Conservation (phyloP, 2,329 filamentous ascomycete genomes). For the Lachnellula hyalina region DNA sequence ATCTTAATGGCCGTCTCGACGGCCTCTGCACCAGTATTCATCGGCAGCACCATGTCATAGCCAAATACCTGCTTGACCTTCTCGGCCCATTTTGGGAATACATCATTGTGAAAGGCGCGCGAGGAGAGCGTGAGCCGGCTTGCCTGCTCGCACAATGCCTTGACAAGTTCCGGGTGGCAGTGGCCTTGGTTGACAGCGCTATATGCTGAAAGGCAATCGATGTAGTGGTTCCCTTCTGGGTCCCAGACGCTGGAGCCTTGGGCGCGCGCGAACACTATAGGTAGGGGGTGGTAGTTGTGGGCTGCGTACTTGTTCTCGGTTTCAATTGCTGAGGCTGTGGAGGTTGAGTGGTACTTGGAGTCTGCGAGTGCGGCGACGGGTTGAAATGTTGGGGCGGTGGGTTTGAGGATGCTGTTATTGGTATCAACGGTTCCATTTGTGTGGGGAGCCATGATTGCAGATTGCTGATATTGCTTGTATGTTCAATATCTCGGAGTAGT, state of each 20-base stretch:
- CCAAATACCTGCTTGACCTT: constrained; percentile 85
- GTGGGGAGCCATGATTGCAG: constrained; percentile 51
- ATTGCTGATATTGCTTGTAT: background rate
- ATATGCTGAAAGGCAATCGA: constrained; percentile 97
- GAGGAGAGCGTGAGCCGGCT: constrained; percentile 86
- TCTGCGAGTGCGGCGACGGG: constrained; percentile 23
- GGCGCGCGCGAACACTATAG: constrained; percentile 85
- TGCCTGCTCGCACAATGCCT: constrained; percentile 84
- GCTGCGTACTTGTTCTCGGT: constrained; percentile 81
- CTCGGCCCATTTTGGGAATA: constrained; percentile 92
- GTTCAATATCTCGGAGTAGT: background rate
- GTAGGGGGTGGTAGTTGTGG: constrained; percentile 98
- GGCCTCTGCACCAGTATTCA: constrained; percentile 97
- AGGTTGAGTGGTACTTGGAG: constrained; percentile 63
- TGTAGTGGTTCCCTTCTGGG: constrained; percentile 89
- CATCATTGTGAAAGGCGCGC: constrained; percentile 95
- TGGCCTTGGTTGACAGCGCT: constrained; percentile 97
- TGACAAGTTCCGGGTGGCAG: constrained; percentile 93
- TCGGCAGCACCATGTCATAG: constrained; percentile 96
- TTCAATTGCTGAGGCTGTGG: constrained; percentile 73
- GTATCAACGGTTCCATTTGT: constrained; percentile 39
- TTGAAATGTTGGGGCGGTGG: constrained; percentile 30
- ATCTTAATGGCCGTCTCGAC: constrained; percentile 96
- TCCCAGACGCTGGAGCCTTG: constrained; percentile 91
- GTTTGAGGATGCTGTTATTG: constrained; percentile 33